Conservation (phyloP, 139 green algal species). For the Parachlorella kessleri region DNA sequence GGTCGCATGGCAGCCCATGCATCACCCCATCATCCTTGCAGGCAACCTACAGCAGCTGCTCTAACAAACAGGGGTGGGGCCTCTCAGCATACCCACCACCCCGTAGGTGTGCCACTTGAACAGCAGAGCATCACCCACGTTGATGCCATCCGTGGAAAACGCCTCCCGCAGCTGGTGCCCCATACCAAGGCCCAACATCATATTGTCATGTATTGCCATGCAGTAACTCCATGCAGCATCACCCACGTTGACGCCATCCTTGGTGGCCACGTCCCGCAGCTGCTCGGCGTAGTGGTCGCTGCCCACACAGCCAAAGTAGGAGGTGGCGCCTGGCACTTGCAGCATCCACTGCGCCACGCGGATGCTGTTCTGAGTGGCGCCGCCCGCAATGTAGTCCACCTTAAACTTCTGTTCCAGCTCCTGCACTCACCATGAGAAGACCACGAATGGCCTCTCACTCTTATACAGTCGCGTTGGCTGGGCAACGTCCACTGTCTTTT, state of each 20-base stretch:
- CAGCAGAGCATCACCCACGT: conserved; percentile 46
- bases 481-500: too few relatives aligned
- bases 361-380: conserved; percentile 97
- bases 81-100: too few relatives aligned
- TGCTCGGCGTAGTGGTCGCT: conserved; percentile 89
- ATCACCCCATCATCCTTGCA: too few relatives aligned
- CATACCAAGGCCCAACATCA: not conserved
- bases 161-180: conserved; percentile 74
- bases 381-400: conserved; percentile 98
- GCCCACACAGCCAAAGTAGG: conserved; percentile 98
- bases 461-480: too few relatives aligned
- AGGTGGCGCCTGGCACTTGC: conserved; percentile 70
- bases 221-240: too few relatives aligned
- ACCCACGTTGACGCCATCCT: conserved; percentile 68
- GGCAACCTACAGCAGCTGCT: too few relatives aligned
- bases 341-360: conserved; percentile 99
- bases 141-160: conserved; percentile 57
- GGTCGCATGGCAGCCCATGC: too few relatives aligned
- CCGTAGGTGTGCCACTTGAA: too few relatives aligned
- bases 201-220: too few relatives aligned
- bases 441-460: too few relatives aligned
- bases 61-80: too few relatives aligned
- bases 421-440: conserved; percentile 45
- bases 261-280: conserved; percentile 73
- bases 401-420: conserved; percentile 77